Conservation (phyloP, 371 early-diverging fungal species). For the Mortierella sp. region DNA sequence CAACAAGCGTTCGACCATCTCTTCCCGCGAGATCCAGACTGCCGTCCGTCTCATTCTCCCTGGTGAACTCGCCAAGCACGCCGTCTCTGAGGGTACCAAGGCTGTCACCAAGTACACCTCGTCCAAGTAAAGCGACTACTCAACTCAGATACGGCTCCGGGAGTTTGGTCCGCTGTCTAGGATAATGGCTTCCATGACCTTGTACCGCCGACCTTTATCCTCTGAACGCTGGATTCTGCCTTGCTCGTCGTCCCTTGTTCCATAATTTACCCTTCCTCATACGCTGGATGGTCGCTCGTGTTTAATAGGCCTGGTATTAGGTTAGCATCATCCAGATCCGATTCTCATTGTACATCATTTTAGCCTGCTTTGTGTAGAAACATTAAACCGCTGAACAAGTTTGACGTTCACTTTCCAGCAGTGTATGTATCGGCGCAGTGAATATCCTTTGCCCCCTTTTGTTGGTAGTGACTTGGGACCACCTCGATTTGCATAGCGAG, state of each 20-base stretch:
- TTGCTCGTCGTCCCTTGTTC: slow-evolving; percentile 18
- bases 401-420: not conserved
- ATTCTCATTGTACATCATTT: slow-evolving; percentile 45
- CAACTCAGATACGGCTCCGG: not conserved
- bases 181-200: too few species aligned
- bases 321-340: slow-evolving; percentile 10
- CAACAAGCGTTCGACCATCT: slow-evolving; percentile 95
- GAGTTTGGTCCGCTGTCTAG: not conserved
- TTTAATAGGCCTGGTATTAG: slow-evolving; percentile 12
- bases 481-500: too few species aligned
- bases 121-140: slow-evolving; percentile 65
- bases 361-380: slow-evolving; percentile 50
- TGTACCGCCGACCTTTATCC: too few species aligned
- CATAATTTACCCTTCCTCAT: slow-evolving; percentile 31
- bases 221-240: not conserved
- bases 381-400: slow-evolving; percentile 16
- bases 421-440: too few species aligned
- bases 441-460: too few species aligned
- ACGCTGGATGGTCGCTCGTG: slow-evolving; percentile 16
- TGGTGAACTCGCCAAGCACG: slow-evolving; percentile 97
- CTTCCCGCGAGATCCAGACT: slow-evolving; percentile 96
- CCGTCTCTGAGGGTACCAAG: slow-evolving; percentile 98
- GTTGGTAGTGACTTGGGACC: too few species aligned
- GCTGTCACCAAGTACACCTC: slow-evolving; percentile 96
- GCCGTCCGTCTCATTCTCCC: slow-evolving; percentile 94